Percentiles rank a stretch among this genome's conserved stretches.
Conservation (phyloP, 2,329 filamentous ascomycete species). For the Chrysoporthe puriensis region DNA sequence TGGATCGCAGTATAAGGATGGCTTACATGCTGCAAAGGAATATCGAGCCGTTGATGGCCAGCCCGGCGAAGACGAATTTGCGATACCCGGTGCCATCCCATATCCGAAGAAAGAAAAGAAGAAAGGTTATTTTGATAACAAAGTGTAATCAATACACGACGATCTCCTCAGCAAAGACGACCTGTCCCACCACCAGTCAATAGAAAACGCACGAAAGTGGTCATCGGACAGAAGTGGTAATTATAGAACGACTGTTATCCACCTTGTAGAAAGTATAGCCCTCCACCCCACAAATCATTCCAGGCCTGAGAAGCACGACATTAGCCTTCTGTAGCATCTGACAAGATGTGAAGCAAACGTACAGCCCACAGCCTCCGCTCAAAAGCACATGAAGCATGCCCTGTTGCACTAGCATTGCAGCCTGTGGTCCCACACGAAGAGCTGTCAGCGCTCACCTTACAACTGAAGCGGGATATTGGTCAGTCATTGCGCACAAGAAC, state of each 20-base stretch:
- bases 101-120: constrained; percentile 6
- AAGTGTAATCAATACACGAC: constrained; percentile 1
- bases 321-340: background rate
- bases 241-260: background rate
- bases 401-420: background rate
- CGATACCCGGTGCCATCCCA: background rate
- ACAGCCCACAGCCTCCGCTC: background rate
- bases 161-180: constrained; percentile 7
- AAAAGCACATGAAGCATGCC: background rate
- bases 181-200: background rate
- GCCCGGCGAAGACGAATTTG: constrained; percentile 4
- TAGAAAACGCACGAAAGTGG: background rate
- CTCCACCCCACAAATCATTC: background rate
- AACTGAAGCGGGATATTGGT: background rate
- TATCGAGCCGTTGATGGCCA: constrained; percentile 5
- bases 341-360: background rate
- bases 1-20: background rate
- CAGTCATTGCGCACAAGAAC: background rate
- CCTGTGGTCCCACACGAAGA: background rate
- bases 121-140: constrained; percentile 10
- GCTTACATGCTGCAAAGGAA: constrained; percentile 1
- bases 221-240: too few relatives aligned
- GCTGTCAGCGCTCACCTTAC: background rate
- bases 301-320: background rate
- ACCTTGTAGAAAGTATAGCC: constrained; percentile 7